Conservation (phyloP, 352 stramenopile genomes). For the Thalassiosira exigua region DNA sequence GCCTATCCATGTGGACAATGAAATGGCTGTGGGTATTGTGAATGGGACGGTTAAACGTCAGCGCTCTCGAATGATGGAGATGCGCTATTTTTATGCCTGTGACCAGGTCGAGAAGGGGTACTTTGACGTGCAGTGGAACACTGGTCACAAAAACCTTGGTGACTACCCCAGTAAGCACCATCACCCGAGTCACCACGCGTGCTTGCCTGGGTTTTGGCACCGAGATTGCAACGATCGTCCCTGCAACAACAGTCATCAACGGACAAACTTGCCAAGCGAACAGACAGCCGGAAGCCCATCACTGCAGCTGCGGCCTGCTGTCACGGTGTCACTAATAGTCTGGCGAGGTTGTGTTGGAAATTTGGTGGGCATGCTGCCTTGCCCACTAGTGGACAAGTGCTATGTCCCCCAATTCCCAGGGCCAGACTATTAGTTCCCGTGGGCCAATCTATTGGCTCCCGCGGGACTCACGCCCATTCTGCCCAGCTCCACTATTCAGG, state of each 20-base stretch:
- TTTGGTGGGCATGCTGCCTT: constrained; percentile 12
- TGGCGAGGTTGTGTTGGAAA: not conserved
- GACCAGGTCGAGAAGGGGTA: constrained; percentile 1
- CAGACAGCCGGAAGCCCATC: too few species aligned
- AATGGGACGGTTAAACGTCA: constrained; percentile 62
- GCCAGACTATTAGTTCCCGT: too few species aligned
- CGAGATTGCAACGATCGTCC: not conserved
- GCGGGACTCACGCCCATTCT: too few species aligned
- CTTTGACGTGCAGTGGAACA: constrained; percentile 26
- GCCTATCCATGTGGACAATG: constrained; percentile 53
- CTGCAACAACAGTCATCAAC: too few species aligned
- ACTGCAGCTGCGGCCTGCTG: too few species aligned
- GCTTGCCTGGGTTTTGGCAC: not conserved
- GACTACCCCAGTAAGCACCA: constrained; percentile 65
- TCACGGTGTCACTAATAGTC: too few species aligned
- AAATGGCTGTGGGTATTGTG: not conserved
- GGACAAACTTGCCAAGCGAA: too few species aligned
- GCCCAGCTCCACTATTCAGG: too few species aligned
- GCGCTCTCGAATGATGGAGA: constrained; percentile 58
- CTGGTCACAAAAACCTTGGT: constrained; percentile 24
- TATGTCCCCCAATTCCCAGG: too few species aligned
- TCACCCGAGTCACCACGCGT: constrained; percentile 26
- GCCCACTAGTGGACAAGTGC: too few species aligned
- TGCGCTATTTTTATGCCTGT: constrained; percentile 59
- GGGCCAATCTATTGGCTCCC: too few species aligned